Conservation (phyloP, 179 eudicot species). For the Nepenthes alata region DNA sequence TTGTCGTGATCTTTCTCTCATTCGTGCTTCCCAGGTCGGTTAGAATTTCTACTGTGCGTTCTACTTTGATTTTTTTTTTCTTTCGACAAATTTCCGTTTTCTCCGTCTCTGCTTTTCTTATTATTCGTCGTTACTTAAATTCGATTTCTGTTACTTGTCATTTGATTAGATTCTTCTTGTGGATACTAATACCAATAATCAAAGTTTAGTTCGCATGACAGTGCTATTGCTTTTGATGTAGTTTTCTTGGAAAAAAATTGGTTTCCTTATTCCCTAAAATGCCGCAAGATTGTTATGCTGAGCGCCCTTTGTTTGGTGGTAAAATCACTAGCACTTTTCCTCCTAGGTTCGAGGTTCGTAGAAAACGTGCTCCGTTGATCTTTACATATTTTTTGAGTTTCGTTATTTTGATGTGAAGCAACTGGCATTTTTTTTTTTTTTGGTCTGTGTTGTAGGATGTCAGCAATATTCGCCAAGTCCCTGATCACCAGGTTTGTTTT, state of each 20-base stretch:
- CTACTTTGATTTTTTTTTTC: too few relatives aligned
- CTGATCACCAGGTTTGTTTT: slow-evolving; percentile 38
- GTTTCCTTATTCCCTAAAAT: slow-evolving; percentile 4
- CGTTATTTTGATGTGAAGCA: neutral
- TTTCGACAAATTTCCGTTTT: neutral
- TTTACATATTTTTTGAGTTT: neutral
- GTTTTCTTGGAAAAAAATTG: neutral
- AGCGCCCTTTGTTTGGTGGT: slow-evolving; percentile 56
- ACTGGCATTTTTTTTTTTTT: neutral
- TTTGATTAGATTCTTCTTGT: too few relatives aligned
- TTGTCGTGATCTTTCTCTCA: too few relatives aligned
- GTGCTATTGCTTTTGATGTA: neutral
- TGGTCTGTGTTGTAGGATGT: slow-evolving; percentile 42
- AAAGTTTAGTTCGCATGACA: neutral
- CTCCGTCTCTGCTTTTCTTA: neutral
- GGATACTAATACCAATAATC: neutral
- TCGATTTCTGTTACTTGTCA: too few relatives aligned
- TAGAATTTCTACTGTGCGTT: too few relatives aligned
- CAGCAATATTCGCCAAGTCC: slow-evolving; percentile 21
- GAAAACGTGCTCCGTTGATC: neutral
- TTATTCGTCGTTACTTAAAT: neutral
- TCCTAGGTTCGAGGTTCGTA: slow-evolving; percentile 52
- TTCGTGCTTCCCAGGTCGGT: too few relatives aligned
- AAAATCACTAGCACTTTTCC: slow-evolving; percentile 55
- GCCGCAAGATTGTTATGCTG: slow-evolving; percentile 19